A percentile compares a stretch with the other conserved stretches of the same genome.
These are phyloP conservation scores for Alternaria alternata DNA, from an alignment of 2,329 filamentous ascomycete genomes.

Conservation along the genomic window DNA sequence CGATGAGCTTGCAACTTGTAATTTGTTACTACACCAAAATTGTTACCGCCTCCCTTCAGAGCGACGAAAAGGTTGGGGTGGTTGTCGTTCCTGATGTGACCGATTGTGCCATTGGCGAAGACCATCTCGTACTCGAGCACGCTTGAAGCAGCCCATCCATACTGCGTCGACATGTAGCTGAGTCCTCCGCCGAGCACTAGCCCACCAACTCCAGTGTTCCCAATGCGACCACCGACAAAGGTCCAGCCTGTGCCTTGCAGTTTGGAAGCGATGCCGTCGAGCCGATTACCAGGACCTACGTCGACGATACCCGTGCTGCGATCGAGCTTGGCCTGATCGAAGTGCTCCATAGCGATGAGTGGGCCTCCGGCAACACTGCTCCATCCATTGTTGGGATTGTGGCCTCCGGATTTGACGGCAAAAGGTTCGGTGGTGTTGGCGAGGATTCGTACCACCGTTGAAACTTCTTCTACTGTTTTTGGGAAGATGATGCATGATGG, in stretches of 20 bases:
- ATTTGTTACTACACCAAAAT: constrained; percentile 52
- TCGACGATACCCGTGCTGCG: constrained; percentile 35
- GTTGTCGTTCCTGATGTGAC: constrained; percentile 29
- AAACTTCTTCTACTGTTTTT: constrained; percentile 60
- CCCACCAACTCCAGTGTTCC: constrained; percentile 58
- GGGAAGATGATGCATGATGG: constrained; percentile 45
- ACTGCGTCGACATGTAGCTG: constrained; percentile 48
- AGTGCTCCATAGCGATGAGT: constrained; percentile 52
- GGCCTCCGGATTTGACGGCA: constrained; percentile 55
- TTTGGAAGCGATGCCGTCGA: constrained; percentile 49
- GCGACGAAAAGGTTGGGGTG: constrained; percentile 49
- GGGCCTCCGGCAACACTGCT: constrained; percentile 56
- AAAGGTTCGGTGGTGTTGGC: constrained; percentile 47
- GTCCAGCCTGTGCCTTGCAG: constrained; percentile 50
- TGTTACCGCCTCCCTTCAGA: constrained; percentile 51
- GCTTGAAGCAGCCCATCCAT: constrained; percentile 58
- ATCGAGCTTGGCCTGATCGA: constrained; percentile 40
- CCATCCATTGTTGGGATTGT: constrained; percentile 58
- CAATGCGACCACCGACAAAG: constrained; percentile 57
- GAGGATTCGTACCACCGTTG: constrained; percentile 61
- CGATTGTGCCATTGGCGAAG: constrained; percentile 56
- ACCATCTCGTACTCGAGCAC: constrained; percentile 57
- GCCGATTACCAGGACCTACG: constrained; percentile 45
- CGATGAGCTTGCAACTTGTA: constrained; percentile 34
- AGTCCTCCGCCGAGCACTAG: constrained; percentile 56